Evolutionary conservation across 2,329 filamentous ascomycete genomes (phyloP), one percentile per base, ranked within the genome.

Genomic region (Didymella pinodella): DNA sequence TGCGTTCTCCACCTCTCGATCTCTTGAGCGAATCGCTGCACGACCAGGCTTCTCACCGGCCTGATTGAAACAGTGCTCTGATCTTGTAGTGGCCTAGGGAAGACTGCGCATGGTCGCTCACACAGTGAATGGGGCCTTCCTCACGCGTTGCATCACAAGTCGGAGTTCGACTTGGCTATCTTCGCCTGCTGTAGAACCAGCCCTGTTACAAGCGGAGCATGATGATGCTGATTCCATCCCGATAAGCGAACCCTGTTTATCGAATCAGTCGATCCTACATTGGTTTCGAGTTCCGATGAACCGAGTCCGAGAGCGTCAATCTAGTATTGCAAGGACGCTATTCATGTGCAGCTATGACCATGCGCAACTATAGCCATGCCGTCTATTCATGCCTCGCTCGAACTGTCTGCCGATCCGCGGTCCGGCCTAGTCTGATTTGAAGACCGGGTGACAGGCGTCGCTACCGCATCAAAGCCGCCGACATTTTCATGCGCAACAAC

Each of bases 11-110:
- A 57, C 48, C 40, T 28, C 32, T 47, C 52, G n/a, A 47, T 54
- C 54, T 63, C 54, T 53, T 60, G 53, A 57, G 49, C 53, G 53
- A 53, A 48, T 52, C 47, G 38, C 47, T 45, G 44, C 46, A 48
- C 34, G 25, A 46, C 49, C 14, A 51, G 38, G 44, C n/a, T 28
- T 46, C 34, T 51, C 22, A 57, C 41, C 41, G 54, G 28, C 31
- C 16, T 32, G 29, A 22, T 34, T 34, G 48, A 57, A 57, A 61
- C 60, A 40, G 29, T 51, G 53, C 53, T 57, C 53, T 26, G 44
- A 34, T 43, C 38, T 28, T 31, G 43, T 14, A 20, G 28, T 52
- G 38, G 41, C 22, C 32, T 46, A 11, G 7, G 8, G 3, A 26
- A 22, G 18, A 32, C 18, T 22, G n/a, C 26, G 48, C 54, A 34